These are phyloP conservation scores for Antitrichia curtipendula DNA, from an alignment of 225 moss, liverwort and hornwort species.

Conservation along the genomic window DNA sequence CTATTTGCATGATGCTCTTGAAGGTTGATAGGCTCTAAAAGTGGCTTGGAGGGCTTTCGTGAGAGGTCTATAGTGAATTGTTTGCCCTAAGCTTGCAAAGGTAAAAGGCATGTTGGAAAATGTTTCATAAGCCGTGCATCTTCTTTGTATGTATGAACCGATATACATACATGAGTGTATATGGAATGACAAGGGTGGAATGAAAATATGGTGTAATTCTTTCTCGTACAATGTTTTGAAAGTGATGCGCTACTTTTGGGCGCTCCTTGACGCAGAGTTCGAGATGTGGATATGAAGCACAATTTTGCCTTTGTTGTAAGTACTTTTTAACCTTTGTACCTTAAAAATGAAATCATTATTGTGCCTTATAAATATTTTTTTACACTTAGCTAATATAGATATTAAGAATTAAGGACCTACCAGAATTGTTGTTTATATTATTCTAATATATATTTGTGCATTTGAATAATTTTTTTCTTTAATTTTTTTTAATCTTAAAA, in stretches of 20 bases:
- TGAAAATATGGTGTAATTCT: slow-evolving; percentile 72
- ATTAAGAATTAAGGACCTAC: not conserved
- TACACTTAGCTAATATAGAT: not conserved
- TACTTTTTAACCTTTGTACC: not conserved
- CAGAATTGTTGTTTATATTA: not conserved
- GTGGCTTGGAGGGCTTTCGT: slow-evolving; percentile 80
- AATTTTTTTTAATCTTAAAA: not conserved
- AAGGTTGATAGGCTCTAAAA: slow-evolving; percentile 92
- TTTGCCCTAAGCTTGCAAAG: slow-evolving; percentile 63
- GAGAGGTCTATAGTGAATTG: slow-evolving; percentile 81
- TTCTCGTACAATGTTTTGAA: slow-evolving; percentile 85
- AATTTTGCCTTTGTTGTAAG: slow-evolving; percentile 99
- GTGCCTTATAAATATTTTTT: not conserved
- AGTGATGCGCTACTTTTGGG: slow-evolving; percentile 91
- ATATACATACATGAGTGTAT: slow-evolving; percentile 40
- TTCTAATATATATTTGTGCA: not conserved
- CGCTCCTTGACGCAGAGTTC: slow-evolving; percentile 88
- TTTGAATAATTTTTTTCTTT: not conserved
- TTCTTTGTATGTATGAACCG: slow-evolving; percentile 48
- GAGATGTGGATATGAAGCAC: slow-evolving; percentile 99
- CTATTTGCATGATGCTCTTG: slow-evolving; percentile 89
- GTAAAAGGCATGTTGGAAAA: slow-evolving; percentile 49
- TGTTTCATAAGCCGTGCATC: slow-evolving; percentile 66
- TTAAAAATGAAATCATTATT: not conserved
- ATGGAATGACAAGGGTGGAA: slow-evolving; percentile 80